These are phyloP conservation scores for Avena insularis DNA, from an alignment of 176 grass and related monocot genomes.

Conservation along the genomic window DNA sequence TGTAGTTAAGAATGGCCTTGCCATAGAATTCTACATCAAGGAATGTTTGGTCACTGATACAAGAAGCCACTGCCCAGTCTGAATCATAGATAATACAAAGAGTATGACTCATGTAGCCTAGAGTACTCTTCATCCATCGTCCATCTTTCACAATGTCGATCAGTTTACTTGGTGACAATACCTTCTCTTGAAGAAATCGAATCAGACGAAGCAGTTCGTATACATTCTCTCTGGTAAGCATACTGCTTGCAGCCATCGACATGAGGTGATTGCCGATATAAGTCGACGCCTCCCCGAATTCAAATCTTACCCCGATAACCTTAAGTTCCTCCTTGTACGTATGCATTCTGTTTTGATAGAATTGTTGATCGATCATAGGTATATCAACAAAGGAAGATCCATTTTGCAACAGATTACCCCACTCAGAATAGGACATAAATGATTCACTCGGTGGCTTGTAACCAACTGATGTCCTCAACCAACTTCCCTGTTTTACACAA, in stretches of 20 bases:
- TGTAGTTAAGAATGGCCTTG: slow-evolving; percentile 36
- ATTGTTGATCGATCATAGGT: slow-evolving; percentile 65
- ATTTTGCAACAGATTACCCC: slow-evolving; percentile 63
- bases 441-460: slow-evolving; percentile 62
- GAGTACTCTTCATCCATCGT: slow-evolving; percentile 60
- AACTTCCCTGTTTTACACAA: slow-evolving; percentile 56
- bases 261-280: slow-evolving; percentile 57
- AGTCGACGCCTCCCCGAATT: slow-evolving; percentile 52
- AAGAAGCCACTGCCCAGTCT: slow-evolving; percentile 44
- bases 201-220: slow-evolving; percentile 65
- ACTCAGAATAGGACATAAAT: slow-evolving; percentile 55
- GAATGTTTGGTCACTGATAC: slow-evolving; percentile 57
- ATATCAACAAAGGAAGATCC: slow-evolving; percentile 62
- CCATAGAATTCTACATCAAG: slow-evolving; percentile 69
- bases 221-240: slow-evolving; percentile 55
- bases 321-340: slow-evolving; percentile 56
- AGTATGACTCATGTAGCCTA: slow-evolving; percentile 42
- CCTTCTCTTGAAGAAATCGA: slow-evolving; percentile 53
- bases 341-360: slow-evolving; percentile 50
- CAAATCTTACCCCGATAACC: slow-evolving; percentile 62
- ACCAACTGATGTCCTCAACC: slow-evolving; percentile 70
- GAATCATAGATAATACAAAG: slow-evolving; percentile 57
- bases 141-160: slow-evolving; percentile 51
- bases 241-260: slow-evolving; percentile 37
- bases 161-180: slow-evolving; percentile 51